Conservation (phyloP, 495 filamentous ascomycete genomes). For the Aspergillus bridgeri region DNA sequence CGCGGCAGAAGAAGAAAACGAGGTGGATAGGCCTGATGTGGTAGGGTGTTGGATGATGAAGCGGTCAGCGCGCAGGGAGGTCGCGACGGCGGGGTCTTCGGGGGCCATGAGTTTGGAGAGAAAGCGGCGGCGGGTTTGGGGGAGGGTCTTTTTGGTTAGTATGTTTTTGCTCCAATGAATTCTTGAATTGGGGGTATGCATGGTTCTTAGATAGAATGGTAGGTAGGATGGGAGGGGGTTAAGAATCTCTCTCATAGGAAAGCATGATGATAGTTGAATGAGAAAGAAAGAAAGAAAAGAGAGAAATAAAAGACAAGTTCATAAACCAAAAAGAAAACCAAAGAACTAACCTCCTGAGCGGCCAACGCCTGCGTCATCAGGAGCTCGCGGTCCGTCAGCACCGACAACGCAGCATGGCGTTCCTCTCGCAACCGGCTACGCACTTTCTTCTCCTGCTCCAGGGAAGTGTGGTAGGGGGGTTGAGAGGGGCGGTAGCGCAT, state of each 20-base stretch:
- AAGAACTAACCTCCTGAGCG: slow-evolving; percentile 27
- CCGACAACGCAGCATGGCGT: slow-evolving; percentile 33
- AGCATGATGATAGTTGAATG: not conserved
- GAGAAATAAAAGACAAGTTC: too few species aligned
- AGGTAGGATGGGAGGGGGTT: too few species aligned
- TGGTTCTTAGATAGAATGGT: not conserved
- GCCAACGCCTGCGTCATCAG: slow-evolving; percentile 34
- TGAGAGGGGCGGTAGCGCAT: not conserved
- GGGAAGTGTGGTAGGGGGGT: slow-evolving; percentile 10
- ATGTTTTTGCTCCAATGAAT: slow-evolving; percentile 1
- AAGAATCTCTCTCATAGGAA: not conserved
- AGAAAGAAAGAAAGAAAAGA: not conserved
- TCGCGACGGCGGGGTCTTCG: slow-evolving; percentile 26
- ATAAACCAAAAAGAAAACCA: not conserved
- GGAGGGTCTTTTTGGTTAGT: slow-evolving; percentile 30
- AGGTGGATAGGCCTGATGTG: not conserved
- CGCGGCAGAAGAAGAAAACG: not conserved
- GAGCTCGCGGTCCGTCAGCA: slow-evolving; percentile 35
- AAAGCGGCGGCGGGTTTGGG: slow-evolving; percentile 40
- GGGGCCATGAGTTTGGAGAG: slow-evolving; percentile 33
- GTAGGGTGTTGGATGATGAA: slow-evolving; percentile 21
- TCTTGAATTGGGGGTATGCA: not conserved
- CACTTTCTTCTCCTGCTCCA: slow-evolving; percentile 19
- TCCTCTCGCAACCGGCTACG: slow-evolving; percentile 32
- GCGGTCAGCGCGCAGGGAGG: slow-evolving; percentile 28